Percentiles rank a stretch among this genome's conserved stretches.
phyloP scores from a whole-genome alignment of 495 filamentous ascomycete genomes.

The Talaromyces trachyspermus region DNA sequence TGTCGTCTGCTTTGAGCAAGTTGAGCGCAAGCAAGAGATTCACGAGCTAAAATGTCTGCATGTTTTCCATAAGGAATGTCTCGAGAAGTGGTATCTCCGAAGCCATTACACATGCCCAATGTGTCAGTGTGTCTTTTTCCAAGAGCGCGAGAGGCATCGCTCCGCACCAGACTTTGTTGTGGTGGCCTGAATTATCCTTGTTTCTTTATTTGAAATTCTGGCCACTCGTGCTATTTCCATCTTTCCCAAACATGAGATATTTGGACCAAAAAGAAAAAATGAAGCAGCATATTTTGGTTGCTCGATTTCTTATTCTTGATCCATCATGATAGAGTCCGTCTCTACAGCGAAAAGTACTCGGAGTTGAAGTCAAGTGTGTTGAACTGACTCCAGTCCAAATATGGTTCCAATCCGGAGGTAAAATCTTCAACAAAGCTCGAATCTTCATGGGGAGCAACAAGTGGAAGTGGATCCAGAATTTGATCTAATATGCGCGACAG shows the following conservation, averaged over 20 bases:
- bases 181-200: constrained; percentile 20
- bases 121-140: constrained; percentile 35
- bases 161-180: constrained; percentile 33
- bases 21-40: constrained; percentile 32
- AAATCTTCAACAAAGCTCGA: constrained; percentile 13
- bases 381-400: constrained; percentile 34
- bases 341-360: constrained; percentile 17
- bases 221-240: too few species aligned
- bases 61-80: constrained; percentile 39
- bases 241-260: too few species aligned
- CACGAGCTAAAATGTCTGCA: constrained; percentile 38
- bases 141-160: constrained; percentile 19
- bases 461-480: constrained; percentile 30
- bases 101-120: constrained; percentile 39
- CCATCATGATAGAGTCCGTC: background rate
- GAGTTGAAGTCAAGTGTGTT: constrained; percentile 30
- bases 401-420: constrained; percentile 25
- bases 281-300: too few species aligned
- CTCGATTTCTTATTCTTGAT: too few species aligned
- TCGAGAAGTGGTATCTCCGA: constrained; percentile 40
- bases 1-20: constrained; percentile 37
- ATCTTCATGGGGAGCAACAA: constrained; percentile 3
- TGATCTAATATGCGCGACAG: constrained; percentile 37
- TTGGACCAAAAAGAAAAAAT: too few species aligned
- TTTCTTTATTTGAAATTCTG: too few species aligned